Base-by-base conservation (phyloP, 2,329 filamentous ascomycete species). In the Pseudogymnoascus destructans region DNA sequence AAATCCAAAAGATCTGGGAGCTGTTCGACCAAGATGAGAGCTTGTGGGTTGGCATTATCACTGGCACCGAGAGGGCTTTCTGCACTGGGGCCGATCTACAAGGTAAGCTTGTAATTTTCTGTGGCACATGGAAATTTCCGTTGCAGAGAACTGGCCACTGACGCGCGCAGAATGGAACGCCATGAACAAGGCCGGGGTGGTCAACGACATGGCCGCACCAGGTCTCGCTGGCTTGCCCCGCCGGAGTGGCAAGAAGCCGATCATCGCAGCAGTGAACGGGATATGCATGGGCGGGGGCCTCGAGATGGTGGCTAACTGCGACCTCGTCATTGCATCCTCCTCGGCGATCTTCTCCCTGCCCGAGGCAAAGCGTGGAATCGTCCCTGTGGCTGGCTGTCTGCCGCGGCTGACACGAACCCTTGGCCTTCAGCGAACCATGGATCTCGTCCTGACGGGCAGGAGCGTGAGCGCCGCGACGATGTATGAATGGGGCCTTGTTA, bases 251-350 rank as follows among this genome's bases (percentile, higher is more conserved):
- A 80, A 79, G 69, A 90, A 90, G 67, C 86, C 86, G 8, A 76
- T 90, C 61, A 77, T 90, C 32, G 84, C 82, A 0, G 86, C 86
- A 1, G 83, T 89, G 25, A 87, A 89, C 66, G 86, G 86, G 8
- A 73, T 85, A 19, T 86, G 84, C 58, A 76, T 86, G 40, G 86
- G 86, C 54, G 86, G 86, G 57, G 86, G 85, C 3, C 82, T 86
- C 71, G 86, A 90, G 73, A 87, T 89, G 71, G 76, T 80, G 9
- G 73, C 84, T 57, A 87, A 88, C 70, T 79, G 78, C 64, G 87
- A 91, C 72, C 70, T 90, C 59, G 77, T 88, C 2, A 70, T 89
- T n/a, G 84, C 85, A 2, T 72, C 75, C 1, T 68, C 71, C 2
- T 65, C 68, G 11, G 84, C 85, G 0, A 73, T 70, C 27, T 89